A percentile compares a stretch with the other conserved stretches of the same genome.
Evolutionary conservation across 106 monocot species (phyloP).

Genomic region (Dioscorea dumetorum): DNA sequence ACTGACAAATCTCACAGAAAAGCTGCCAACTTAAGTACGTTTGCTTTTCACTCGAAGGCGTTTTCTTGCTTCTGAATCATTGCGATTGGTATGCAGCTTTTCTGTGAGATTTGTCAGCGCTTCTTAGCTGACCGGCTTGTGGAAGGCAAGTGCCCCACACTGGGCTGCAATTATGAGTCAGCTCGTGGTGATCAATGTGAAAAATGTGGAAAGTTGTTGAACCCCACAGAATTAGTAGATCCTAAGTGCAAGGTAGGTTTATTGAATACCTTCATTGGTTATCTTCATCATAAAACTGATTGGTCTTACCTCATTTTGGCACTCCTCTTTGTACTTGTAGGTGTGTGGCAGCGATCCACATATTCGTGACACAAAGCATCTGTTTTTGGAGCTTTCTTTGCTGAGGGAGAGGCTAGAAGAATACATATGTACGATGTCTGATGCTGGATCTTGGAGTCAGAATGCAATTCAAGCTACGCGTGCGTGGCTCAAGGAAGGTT

Average conservation of each 20-base stretch:
- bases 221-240: slow-evolving; percentile 82
- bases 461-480: slow-evolving; percentile 92
- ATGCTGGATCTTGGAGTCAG: slow-evolving; percentile 77
- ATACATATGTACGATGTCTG: slow-evolving; percentile 62
- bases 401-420: slow-evolving; percentile 63
- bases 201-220: slow-evolving; percentile 85
- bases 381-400: slow-evolving; percentile 85
- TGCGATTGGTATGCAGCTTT: slow-evolving; percentile 43
- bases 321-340: slow-evolving; percentile 18
- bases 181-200: slow-evolving; percentile 97
- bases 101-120: slow-evolving; percentile 67
- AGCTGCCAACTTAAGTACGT: no score
- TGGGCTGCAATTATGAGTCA: slow-evolving; percentile 64
- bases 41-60: no score
- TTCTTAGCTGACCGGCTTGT: slow-evolving; percentile 95
- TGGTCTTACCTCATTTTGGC: no score
- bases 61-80: no score
- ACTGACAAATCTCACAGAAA: no score
- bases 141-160: slow-evolving; percentile 79
- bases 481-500: slow-evolving; percentile 95
- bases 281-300: no score
- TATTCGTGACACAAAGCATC: slow-evolving; percentile 82
- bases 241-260: slow-evolving; percentile 85
- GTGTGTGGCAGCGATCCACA: slow-evolving; percentile 65
- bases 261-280: neutral